Evolutionary conservation across 768 basidiomycete species (phyloP), one percentile per base, ranked within the genome.

Genomic region (Suillus discolor): DNA sequence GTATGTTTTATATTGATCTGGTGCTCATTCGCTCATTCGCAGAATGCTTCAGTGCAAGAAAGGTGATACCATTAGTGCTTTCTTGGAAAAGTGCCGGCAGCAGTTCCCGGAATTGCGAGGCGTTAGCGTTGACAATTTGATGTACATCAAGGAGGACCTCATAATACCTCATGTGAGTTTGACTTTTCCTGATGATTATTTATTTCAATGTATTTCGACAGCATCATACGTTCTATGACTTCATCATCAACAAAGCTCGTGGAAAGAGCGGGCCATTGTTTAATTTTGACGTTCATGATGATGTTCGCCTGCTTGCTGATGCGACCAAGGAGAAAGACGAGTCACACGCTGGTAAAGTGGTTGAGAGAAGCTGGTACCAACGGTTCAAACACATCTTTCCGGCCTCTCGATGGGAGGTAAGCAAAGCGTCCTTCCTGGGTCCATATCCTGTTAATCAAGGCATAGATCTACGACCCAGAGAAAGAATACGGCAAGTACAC

Each of bases 81-180:
- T 99, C 79, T 80, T 99, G 69, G 94, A 96, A 72, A 99, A 95
- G 77, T 97, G 96, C 71, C 85, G 96, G 36, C 86, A 87, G 61
- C 96, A 99, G 71, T 94, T 97, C 73, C 92, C 96, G 3, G 96
- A 99, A 78, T 84, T 99, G 45, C 81, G 96, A 62, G 90, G 91
- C 11, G 88, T 96, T 57, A 92, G 89, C 63, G 95, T 93, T 23
- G 97, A 99, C 78, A 99, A 99, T 75, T 79, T 99, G 44, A 99
- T 99, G 96, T 99, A 99, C 79, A 87, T 99, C 78, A 98, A 98
- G 92, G 97, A 99, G 82, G 97, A 99, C 74, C 81, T 99, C 61
- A 96, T 99, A 69, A 95, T 99, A 72, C 97, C 97, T 18, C 95
- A 96, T 73, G 96, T 95, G 78, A 54, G 90, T 77, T 12, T 54